Conservation (phyloP, 2,329 filamentous ascomycete species). For the Colletotrichum plurivorum region DNA sequence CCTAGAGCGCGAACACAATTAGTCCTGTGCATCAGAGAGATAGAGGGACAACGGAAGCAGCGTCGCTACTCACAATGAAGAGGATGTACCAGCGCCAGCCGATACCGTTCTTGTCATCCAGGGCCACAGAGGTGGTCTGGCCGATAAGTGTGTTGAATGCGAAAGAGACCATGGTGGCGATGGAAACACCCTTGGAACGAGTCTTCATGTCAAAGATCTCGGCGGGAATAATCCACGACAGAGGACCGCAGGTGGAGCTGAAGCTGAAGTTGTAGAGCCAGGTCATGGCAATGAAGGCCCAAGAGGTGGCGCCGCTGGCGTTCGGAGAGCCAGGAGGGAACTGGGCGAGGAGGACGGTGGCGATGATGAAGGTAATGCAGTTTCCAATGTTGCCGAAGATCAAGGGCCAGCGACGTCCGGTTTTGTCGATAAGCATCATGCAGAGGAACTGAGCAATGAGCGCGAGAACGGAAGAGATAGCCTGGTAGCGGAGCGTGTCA, state of each 20-base stretch:
- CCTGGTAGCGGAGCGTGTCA: conserved; percentile 81
- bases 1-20: conserved; percentile 15
- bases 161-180: conserved; percentile 80
- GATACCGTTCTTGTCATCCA: conserved; percentile 56
- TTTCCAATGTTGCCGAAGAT: conserved; percentile 82
- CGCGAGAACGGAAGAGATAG: conserved; percentile 80
- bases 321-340: conserved; percentile 72
- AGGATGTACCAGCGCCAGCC: conserved; percentile 64
- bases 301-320: conserved; percentile 62
- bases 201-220: conserved; percentile 86
- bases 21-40: neutral
- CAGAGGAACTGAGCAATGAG: conserved; percentile 78
- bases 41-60: conserved; percentile 3
- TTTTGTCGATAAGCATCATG: conserved; percentile 77
- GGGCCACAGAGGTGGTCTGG: conserved; percentile 73
- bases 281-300: conserved; percentile 81
- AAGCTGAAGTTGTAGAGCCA: conserved; percentile 88
- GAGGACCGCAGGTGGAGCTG: conserved; percentile 77
- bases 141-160: conserved; percentile 85
- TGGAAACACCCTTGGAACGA: conserved; percentile 80
- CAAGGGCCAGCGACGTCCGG: conserved; percentile 80
- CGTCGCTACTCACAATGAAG: conserved; percentile 51
- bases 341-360: conserved; percentile 63
- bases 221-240: conserved; percentile 73
- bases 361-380: conserved; percentile 80